These are phyloP conservation scores for Astrocystis sublimbata DNA, from an alignment of 495 filamentous ascomycete species.

Conservation along the genomic window DNA sequence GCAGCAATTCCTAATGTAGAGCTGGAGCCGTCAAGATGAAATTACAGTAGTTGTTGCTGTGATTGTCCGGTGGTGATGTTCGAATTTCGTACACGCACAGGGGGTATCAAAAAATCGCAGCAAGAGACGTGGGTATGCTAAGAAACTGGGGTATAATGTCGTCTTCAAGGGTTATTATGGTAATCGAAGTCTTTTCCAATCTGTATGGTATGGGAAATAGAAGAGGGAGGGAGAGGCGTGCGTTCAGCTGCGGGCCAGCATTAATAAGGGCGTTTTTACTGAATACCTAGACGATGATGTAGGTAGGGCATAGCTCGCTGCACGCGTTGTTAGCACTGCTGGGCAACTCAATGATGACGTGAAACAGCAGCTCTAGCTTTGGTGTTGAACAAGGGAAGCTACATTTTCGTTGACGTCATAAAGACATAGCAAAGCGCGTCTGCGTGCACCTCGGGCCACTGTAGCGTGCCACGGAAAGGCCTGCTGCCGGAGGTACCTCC, in stretches of 20 bases:
- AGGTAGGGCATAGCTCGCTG: neutral
- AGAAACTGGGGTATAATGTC: neutral
- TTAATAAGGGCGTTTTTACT: neutral
- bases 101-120: constrained; percentile 15
- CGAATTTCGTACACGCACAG: neutral
- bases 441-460: too few species aligned
- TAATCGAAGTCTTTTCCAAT: neutral
- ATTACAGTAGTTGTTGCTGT: neutral
- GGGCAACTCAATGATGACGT: constrained; percentile 13
- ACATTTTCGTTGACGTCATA: constrained; percentile 12
- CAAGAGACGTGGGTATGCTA: constrained; percentile 11
- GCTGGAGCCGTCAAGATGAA: neutral
- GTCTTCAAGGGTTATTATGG: neutral
- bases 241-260: neutral
- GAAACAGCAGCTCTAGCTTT: constrained; percentile 3
- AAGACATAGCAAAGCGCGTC: neutral
- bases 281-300: neutral
- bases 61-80: neutral
- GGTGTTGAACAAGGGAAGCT: neutral
- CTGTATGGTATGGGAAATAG: neutral
- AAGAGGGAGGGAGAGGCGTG: neutral
- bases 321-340: neutral
- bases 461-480: too few species aligned
- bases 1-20: too few species aligned
- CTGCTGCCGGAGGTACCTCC: neutral